These are phyloP conservation scores for Gaertneriomyces semiglobifer DNA, from an alignment of 192 early-diverging fungal genomes.

Conservation along the genomic window DNA sequence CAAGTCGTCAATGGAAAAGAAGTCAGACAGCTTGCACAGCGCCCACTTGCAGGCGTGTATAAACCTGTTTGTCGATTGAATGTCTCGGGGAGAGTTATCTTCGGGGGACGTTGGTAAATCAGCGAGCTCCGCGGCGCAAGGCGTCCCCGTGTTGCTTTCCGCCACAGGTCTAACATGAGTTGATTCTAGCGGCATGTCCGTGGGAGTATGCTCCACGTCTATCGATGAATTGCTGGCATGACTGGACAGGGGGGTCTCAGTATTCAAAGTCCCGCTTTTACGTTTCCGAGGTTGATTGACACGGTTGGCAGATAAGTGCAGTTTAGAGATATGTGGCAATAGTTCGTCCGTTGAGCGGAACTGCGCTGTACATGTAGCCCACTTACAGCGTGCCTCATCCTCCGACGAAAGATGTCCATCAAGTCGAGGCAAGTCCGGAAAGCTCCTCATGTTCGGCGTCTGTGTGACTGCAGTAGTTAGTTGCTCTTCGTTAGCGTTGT, in stretches of 20 bases:
- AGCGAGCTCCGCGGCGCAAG: no score
- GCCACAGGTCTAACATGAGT: no score
- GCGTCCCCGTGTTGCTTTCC: no score
- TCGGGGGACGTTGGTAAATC: no score
- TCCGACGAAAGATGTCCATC: background rate
- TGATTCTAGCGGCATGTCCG: background rate
- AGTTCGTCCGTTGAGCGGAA: constrained; percentile 39
- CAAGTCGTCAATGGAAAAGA: constrained; percentile 39
- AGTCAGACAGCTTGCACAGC: constrained; percentile 22
- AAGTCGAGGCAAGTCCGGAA: no score
- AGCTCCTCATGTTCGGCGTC: background rate
- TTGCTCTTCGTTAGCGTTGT: background rate
- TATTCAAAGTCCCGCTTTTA: no score
- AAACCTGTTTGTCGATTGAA: background rate
- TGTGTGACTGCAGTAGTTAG: background rate
- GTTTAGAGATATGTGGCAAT: constrained; percentile 40
- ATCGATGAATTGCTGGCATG: background rate
- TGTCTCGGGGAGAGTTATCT: no score
- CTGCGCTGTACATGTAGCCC: constrained; percentile 41
- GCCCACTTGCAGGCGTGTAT: constrained; percentile 37
- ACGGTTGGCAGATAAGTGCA: constrained; percentile 40
- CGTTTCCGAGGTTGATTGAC: background rate
- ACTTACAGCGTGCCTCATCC: constrained; percentile 28
- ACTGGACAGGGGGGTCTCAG: no score
- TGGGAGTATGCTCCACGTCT: background rate